These are phyloP conservation scores for Boletus subcaerulescens DNA, from an alignment of 768 basidiomycete species.

Conservation along the genomic window DNA sequence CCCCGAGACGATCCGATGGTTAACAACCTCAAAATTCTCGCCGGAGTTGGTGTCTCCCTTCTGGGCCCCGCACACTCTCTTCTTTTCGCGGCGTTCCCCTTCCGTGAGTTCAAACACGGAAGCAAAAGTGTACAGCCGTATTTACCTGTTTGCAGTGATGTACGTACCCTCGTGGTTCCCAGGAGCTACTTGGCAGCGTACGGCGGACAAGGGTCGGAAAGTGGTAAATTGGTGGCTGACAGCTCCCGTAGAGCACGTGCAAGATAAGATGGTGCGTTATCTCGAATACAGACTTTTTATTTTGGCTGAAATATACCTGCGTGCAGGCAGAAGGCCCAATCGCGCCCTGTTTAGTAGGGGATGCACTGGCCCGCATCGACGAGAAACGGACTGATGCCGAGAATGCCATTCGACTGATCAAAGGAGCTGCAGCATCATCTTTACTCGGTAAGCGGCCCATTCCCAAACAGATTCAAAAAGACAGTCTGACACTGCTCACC, in stretches of 20 bases:
- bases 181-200: constrained; percentile 2
- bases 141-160: constrained; percentile 1
- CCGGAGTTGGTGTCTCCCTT: not conserved
- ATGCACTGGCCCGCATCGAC: constrained; percentile 1
- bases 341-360: constrained; percentile 3
- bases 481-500: not conserved
- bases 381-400: not conserved
- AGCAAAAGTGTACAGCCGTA: too few relatives aligned
- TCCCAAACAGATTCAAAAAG: not conserved
- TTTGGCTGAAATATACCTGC: not conserved
- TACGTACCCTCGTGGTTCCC: constrained; percentile 5
- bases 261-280: not conserved
- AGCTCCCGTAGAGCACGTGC: not conserved
- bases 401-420: not conserved
- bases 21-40: constrained; percentile 1
- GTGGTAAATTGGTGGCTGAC: constrained; percentile 5
- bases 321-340: not conserved
- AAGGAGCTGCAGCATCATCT: constrained; percentile 5
- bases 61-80: not conserved
- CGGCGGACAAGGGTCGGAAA: not conserved
- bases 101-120: not conserved
- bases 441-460: not conserved
- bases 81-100: constrained; percentile 5
- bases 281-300: not conserved
- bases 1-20: constrained; percentile 10